Base-by-base conservation (phyloP, 148 eudicot genomes). In the Chenopodium berlandieri region DNA sequence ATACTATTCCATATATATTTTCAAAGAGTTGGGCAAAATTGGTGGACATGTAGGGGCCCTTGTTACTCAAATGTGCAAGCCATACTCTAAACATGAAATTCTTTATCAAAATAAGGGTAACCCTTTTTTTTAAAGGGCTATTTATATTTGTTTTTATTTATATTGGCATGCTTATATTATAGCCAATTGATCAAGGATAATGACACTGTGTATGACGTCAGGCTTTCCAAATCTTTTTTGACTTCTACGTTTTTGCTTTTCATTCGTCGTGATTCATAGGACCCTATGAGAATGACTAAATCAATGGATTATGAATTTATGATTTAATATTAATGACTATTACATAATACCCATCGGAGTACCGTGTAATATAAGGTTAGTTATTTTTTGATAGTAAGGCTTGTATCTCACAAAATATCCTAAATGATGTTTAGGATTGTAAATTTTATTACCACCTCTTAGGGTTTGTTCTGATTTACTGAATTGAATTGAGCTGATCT, bases 41-140 rank as follows among this genome's bases (percentile, higher is more conserved):
- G 77, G 77, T 25, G 77, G 76, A 74, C 77, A 74, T 48, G 77
- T 48, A 63, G n/a, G 77, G 77, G n/a, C 77, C 54, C 40, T 50
- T 48, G 19, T n/a, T 50, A 50, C 22, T 50, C 63, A 74, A 13
- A 25, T 74, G 63, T 74, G 77, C 63, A 74, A 74, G 77, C 63
- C 77, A 74, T 74, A 48, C 77, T 10, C 77, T 52, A 4, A 74
- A 74, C 77, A 74, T 52, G 40, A 74, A 74, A 74, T 23, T 71
- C 7, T 31, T 50, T 23, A 25, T 66, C 23, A 30, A 23, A 25
- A 16, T 66, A 16, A 66, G 37, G 70, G 70, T 30, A 64, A 3
- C 58, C 30, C 23, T 74, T 74, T 44, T 19, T 34, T 34, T 34
- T 34, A 0, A 34, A n/a, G 14, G 54, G 7, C 31, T n/a, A 47